Percentiles rank a stretch among this genome's conserved stretches.
These are phyloP conservation scores for Clausena lansium DNA, from an alignment of 345 rosid genomes.

Conservation along the genomic window DNA sequence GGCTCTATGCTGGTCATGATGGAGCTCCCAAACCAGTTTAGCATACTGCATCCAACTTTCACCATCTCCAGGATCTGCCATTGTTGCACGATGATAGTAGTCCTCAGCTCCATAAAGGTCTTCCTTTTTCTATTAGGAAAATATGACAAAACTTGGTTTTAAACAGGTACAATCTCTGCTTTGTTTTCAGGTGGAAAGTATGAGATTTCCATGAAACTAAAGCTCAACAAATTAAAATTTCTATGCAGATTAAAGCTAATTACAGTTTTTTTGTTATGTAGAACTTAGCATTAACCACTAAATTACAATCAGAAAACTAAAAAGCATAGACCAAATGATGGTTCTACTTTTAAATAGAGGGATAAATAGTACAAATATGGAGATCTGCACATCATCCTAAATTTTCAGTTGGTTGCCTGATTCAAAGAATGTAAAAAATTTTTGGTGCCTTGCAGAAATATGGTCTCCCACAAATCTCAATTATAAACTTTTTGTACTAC, in stretches of 20 bases:
- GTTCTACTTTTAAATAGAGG: not conserved
- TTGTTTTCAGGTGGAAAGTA: not conserved
- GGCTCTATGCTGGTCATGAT: constrained; percentile 60
- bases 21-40: constrained; percentile 65
- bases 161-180: not conserved
- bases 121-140: constrained; percentile 54
- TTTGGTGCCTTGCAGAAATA: not conserved
- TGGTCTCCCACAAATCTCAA: not conserved
- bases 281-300: not conserved
- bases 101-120: constrained; percentile 71
- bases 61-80: constrained; percentile 68
- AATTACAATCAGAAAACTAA: not conserved
- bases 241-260: not conserved
- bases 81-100: constrained; percentile 53
- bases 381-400: not conserved
- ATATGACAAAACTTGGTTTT: not conserved
- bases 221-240: not conserved
- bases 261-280: not conserved
- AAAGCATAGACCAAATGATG: not conserved
- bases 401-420: not conserved
- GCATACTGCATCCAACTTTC: constrained; percentile 56
- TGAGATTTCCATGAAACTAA: not conserved
- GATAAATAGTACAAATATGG: not conserved
- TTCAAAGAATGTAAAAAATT: no score
- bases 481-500: not conserved